Evolutionary conservation across 139 green algal genomes (phyloP), one percentile per base, ranked within the genome.

Genomic region (Nannochloris sp.): DNA sequence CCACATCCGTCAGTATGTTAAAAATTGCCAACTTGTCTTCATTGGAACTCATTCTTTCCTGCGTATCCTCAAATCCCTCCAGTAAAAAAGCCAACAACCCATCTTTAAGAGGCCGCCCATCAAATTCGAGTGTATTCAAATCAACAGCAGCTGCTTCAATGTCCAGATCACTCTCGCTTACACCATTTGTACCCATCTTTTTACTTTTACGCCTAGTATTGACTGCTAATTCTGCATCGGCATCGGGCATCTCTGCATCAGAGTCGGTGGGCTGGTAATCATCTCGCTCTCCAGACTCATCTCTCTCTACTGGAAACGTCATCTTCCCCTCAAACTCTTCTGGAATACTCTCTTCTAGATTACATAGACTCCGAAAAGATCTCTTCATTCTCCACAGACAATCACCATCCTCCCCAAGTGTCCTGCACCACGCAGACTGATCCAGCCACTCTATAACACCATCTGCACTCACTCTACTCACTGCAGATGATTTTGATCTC

Each of bases 1-100:
- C 76, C 13, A 64, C 71, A 30, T 78, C 68, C 49, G 66, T 70
- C 48, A 88, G 66, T 17, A 82, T 74, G 44, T 49, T 25, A 40
- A 86, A 72, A 57, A 81, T 69, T 13, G 61, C 59, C 33, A 68
- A 66, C 69, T 86, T 89, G 46, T 82, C 61, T 33, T 69, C 79
- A 23, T 76, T 76, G 26, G 68, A 60, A 49, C 76, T 70, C 46
- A 86, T 55, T 11, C 70, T 57, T 31, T 74, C 49, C 77, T 85
- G 72, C 46, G 80, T 72, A 62, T 84, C 70, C 56, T 86, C 75
- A 20, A 82, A 46, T 20, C 20, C 49, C 62, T 77, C 65, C 43
- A 64, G 12, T 37, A 62, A 49, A 30, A 59, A 53, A 20, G 17
- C n/a, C 46, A 53, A 53, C 16, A 53, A 5, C n/a, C 46, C 46